Conservation (phyloP, 2,329 filamentous ascomycete genomes). For the Pyrenophora graminea region DNA sequence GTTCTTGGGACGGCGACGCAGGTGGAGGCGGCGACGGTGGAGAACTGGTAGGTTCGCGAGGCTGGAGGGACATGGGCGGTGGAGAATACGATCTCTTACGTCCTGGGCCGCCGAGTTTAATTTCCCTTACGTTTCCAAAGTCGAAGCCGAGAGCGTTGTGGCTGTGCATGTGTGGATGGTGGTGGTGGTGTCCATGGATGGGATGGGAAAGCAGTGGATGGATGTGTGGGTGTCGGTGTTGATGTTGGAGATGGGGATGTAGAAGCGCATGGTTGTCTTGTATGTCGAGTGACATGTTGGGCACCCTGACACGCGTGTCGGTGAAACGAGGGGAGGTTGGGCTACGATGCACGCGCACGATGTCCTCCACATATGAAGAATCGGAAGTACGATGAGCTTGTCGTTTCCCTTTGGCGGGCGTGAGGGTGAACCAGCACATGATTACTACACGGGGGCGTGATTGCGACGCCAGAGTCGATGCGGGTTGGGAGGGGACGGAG, state of each 20-base stretch:
- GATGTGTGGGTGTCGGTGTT: slow-evolving; percentile 22
- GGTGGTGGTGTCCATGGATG: slow-evolving; percentile 18
- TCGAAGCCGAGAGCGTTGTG: not conserved
- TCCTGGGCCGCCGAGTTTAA: slow-evolving; percentile 27
- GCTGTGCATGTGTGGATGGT: slow-evolving; percentile 3
- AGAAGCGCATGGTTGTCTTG: slow-evolving; percentile 27
- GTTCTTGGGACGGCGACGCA: slow-evolving; percentile 22
- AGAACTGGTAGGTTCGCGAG: not conserved
- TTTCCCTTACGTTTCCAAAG: not conserved
- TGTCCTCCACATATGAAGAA: slow-evolving; percentile 33
- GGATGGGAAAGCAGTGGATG: slow-evolving; percentile 37
- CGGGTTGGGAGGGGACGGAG: slow-evolving; percentile 26
- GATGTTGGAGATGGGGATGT: slow-evolving; percentile 24
- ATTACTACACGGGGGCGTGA: slow-evolving; percentile 10
- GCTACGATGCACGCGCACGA: slow-evolving; percentile 35
- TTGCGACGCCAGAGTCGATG: slow-evolving; percentile 20
- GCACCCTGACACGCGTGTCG: slow-evolving; percentile 29
- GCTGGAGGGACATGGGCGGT: slow-evolving; percentile 20
- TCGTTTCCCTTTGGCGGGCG: slow-evolving; percentile 27
- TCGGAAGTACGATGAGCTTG: slow-evolving; percentile 21
- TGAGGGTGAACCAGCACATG: slow-evolving; percentile 44
- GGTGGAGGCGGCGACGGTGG: slow-evolving; percentile 2
- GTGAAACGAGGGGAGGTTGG: slow-evolving; percentile 24
- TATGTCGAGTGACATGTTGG: slow-evolving; percentile 20
- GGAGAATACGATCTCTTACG: slow-evolving; percentile 22